Evolutionary conservation across 257 asterid genomes (phyloP).

Genomic region (Perilla frutescens): DNA sequence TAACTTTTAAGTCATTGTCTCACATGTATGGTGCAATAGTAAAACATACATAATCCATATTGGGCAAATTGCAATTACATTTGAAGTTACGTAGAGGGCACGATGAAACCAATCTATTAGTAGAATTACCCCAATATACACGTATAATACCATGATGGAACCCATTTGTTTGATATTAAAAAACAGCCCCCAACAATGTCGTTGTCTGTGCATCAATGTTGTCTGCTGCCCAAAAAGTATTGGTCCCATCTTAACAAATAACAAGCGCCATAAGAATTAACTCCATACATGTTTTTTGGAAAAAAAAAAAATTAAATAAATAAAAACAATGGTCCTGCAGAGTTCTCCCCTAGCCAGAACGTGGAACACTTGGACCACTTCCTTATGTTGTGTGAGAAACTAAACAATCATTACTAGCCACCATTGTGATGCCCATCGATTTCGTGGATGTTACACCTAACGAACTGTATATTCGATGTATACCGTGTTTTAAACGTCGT

Average conservation of each 20-base stretch:
- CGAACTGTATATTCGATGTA: background rate
- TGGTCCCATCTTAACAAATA: conserved; percentile 43
- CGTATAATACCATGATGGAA: background rate
- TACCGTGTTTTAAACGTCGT: too few relatives aligned
- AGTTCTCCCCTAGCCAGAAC: background rate
- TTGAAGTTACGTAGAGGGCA: too few relatives aligned
- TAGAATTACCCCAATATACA: too few relatives aligned
- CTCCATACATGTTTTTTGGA: conserved; percentile 11
- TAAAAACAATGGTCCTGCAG: conserved; percentile 36
- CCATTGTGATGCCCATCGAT: background rate
- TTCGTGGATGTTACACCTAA: background rate
- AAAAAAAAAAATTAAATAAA: conserved; percentile 2
- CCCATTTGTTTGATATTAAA: background rate
- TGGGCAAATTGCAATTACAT: too few relatives aligned
- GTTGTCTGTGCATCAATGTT: conserved; percentile 25
- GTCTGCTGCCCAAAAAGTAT: conserved; percentile 26
- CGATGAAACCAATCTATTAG: too few relatives aligned
- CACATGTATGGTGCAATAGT: too few relatives aligned
- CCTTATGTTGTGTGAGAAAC: background rate
- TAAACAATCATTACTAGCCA: conserved; percentile 10
- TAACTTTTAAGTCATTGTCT: too few relatives aligned
- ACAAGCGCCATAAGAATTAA: conserved; percentile 26
- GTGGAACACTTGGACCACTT: conserved; percentile 36
- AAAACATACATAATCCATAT: too few relatives aligned
- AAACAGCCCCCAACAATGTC: background rate